Conservation (phyloP, 2,329 filamentous ascomycete species). For the Penicillium hordei region DNA sequence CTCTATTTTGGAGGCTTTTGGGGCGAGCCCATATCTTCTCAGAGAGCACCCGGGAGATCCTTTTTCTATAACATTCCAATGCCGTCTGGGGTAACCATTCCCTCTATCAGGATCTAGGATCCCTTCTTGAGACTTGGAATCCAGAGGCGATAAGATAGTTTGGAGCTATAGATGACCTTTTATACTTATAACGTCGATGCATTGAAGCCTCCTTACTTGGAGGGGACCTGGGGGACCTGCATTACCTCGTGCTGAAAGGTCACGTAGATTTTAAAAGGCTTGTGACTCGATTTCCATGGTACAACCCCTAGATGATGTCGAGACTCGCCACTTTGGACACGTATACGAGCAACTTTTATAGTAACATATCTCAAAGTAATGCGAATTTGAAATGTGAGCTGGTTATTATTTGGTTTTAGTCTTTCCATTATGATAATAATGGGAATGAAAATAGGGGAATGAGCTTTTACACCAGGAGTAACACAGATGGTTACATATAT, state of each 20-base stretch:
- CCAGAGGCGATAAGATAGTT: background rate
- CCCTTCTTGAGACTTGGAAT: background rate
- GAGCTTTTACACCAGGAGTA: background rate
- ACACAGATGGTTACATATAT: background rate
- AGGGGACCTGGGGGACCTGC: slow-evolving; percentile 1
- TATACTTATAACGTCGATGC: background rate
- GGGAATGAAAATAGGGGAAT: background rate
- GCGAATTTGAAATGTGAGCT: background rate
- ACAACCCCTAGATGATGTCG: background rate
- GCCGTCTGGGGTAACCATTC: background rate
- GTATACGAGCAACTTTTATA: background rate
- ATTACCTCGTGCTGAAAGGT: slow-evolving; percentile 5
- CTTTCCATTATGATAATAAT: too few species aligned
- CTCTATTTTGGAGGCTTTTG: background rate
- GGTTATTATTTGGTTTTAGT: background rate
- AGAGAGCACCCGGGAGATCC: background rate
- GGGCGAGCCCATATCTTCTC: background rate
- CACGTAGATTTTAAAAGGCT: background rate
- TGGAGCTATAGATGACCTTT: background rate
- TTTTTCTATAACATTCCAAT: slow-evolving; percentile 7
- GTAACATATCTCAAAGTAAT: too few species aligned
- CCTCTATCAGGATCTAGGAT: background rate
- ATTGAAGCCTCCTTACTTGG: background rate
- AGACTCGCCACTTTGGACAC: background rate
- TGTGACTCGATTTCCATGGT: background rate